Conservation (phyloP, 805 yeast species). For the Danielozyma ontarioensis region DNA sequence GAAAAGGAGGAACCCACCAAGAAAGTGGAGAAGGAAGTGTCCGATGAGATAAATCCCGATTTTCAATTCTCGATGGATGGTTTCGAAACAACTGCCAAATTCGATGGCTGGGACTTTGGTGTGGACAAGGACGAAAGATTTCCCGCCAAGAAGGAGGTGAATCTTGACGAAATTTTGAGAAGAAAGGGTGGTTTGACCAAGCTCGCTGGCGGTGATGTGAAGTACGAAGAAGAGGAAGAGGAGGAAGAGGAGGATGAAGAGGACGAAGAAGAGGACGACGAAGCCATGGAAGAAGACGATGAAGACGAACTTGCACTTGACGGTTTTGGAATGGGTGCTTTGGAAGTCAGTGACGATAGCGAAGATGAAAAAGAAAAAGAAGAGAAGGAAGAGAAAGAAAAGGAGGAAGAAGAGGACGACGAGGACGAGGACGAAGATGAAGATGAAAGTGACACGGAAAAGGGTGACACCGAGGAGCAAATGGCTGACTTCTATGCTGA, state of each 20-base stretch:
- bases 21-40: slow-evolving; percentile 34
- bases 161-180: slow-evolving; percentile 80
- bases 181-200: slow-evolving; percentile 73
- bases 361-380: slow-evolving; percentile 23
- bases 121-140: slow-evolving; percentile 25
- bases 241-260: slow-evolving; percentile 13
- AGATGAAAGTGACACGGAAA: slow-evolving; percentile 28
- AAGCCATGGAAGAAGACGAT: slow-evolving; percentile 18
- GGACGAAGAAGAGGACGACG: slow-evolving; percentile 19
- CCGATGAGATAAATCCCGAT: slow-evolving; percentile 60
- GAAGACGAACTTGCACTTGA: slow-evolving; percentile 38
- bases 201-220: slow-evolving; percentile 41
- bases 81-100: slow-evolving; percentile 40
- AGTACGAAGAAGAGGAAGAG: slow-evolving; percentile 5
- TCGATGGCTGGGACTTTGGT: slow-evolving; percentile 84
- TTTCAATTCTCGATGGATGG: slow-evolving; percentile 68
- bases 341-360: slow-evolving; percentile 7
- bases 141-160: slow-evolving; percentile 53
- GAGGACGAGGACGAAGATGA: slow-evolving; percentile 11
- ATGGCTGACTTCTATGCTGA: slow-evolving; percentile 75
- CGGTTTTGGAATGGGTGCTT: neutral
- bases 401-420: slow-evolving; percentile 13
- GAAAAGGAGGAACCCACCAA: slow-evolving; percentile 14
- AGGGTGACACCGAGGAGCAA: slow-evolving; percentile 75
- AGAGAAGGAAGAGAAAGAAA: slow-evolving; percentile 15